Percentiles rank a stretch among this genome's conserved stretches.
Evolutionary conservation across 306 rosid species (phyloP).

Genomic region (Cercis canadensis): DNA sequence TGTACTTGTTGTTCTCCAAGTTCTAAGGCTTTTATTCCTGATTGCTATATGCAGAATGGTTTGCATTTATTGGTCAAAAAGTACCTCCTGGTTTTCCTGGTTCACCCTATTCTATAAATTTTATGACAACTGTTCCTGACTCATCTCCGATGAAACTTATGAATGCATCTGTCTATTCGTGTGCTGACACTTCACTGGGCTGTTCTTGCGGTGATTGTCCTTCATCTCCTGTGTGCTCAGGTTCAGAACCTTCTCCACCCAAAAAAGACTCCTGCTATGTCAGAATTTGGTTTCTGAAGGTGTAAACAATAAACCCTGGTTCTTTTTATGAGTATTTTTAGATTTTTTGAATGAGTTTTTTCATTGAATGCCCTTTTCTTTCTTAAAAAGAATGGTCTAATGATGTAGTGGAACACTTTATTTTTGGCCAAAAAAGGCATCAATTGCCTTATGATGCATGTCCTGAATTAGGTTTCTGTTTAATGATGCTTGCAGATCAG

Average conservation of each 20-base stretch:
- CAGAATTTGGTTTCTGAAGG: constrained; percentile 78
- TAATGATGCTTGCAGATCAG: constrained; percentile 61
- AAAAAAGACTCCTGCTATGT: constrained; percentile 68
- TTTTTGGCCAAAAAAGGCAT: background rate
- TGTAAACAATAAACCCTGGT: constrained; percentile 37
- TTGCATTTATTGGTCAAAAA: constrained; percentile 84
- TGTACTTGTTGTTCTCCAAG: constrained; percentile 13
- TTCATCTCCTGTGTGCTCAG: constrained; percentile 71
- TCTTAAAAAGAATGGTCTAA: constrained; percentile 27
- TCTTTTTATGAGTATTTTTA: constrained; percentile 21
- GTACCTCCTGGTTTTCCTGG: constrained; percentile 83
- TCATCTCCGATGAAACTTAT: constrained; percentile 74
- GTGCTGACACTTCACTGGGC: constrained; percentile 90
- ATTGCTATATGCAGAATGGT: constrained; percentile 71
- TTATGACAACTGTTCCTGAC: constrained; percentile 54
- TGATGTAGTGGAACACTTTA: constrained; percentile 9
- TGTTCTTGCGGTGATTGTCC: constrained; percentile 99
- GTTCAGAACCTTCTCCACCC: constrained; percentile 73
- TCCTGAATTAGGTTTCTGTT: constrained; percentile 33
- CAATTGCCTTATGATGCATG: constrained; percentile 30
- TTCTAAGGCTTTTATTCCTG: constrained; percentile 42
- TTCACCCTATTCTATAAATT: constrained; percentile 84
- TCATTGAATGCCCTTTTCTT: background rate
- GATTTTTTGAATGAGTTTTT: constrained; percentile 24
- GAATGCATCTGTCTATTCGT: constrained; percentile 81